Evolutionary conservation across 257 asterid genomes (phyloP).

Genomic region (Eustoma russellianum): DNA sequence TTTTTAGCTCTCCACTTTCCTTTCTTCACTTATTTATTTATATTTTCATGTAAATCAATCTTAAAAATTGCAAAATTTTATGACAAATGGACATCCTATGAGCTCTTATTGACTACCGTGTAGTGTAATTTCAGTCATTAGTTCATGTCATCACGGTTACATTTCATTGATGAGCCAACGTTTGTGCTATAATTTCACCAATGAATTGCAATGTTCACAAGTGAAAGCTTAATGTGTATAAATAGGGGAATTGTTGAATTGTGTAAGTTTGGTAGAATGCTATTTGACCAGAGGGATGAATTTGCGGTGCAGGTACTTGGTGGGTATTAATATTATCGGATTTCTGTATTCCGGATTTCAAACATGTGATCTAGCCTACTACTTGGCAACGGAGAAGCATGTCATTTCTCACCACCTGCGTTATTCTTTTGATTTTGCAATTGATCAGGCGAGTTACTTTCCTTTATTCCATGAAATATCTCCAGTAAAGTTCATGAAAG

Average conservation of each 20-base stretch:
- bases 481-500: too few species aligned
- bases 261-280: too few species aligned
- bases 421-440: constrained; percentile 49
- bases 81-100: not conserved
- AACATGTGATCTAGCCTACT: constrained; percentile 42
- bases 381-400: constrained; percentile 54
- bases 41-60: not conserved
- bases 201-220: too few species aligned
- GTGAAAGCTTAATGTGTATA: too few species aligned
- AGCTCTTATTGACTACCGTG: too few species aligned
- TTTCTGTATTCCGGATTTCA: constrained; percentile 66
- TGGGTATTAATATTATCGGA: constrained; percentile 62
- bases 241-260: too few species aligned
- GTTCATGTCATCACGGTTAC: too few species aligned
- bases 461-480: not conserved
- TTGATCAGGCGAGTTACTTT: constrained; percentile 71
- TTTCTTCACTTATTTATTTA: not conserved
- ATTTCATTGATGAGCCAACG: too few species aligned
- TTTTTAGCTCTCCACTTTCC: not conserved
- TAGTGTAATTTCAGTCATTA: too few species aligned
- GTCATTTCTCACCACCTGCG: constrained; percentile 41
- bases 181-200: too few species aligned
- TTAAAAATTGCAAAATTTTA: not conserved
- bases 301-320: constrained; percentile 42
- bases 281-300: not conserved